A percentile compares a stretch with the other conserved stretches of the same genome.
phyloP scores from a whole-genome alignment of 2,329 filamentous ascomycete genomes.

The Scortechinia acanthostroma region DNA sequence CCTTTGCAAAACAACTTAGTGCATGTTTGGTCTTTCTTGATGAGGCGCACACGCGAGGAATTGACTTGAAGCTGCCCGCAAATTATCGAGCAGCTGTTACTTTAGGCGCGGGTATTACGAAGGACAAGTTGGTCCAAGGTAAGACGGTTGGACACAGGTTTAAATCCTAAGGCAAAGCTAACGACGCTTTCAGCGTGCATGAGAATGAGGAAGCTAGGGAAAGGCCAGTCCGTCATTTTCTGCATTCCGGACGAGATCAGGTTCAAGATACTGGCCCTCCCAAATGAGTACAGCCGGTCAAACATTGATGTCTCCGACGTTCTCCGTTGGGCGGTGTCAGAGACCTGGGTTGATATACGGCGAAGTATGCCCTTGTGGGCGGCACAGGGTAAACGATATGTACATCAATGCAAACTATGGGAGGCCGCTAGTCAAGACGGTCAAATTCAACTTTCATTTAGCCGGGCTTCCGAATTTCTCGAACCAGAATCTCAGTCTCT shows the following conservation, averaged over 20 bases:
- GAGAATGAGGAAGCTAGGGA: conserved; percentile 63
- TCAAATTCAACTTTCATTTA: conserved; percentile 8
- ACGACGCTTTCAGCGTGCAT: conserved; percentile 46
- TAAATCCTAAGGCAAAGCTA: conserved; percentile 4
- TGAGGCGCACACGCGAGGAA: conserved; percentile 65
- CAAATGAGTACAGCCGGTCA: conserved; percentile 4
- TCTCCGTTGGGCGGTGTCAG: conserved; percentile 47
- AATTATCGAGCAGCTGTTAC: conserved; percentile 61
- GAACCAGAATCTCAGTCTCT: conserved; percentile 46
- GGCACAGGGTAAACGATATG: conserved; percentile 43
- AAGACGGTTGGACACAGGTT: conserved; percentile 10
- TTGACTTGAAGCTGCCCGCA: conserved; percentile 53
- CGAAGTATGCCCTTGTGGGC: conserved; percentile 51
- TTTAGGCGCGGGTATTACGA: conserved; percentile 55
- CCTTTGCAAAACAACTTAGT: conserved; percentile 46
- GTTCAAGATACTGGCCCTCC: conserved; percentile 32
- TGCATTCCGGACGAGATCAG: conserved; percentile 51
- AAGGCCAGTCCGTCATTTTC: conserved; percentile 60
- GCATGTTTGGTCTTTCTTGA: conserved; percentile 63
- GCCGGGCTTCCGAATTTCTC: conserved; percentile 32
- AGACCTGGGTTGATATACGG: conserved; percentile 41
- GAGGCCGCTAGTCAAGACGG: conserved; percentile 2
- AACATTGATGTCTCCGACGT: conserved; percentile 43
- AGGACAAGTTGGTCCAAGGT: conserved; percentile 66
- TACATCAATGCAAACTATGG: conserved; percentile 29